phyloP scores from a whole-genome alignment of 2,329 filamentous ascomycete species.

The Epichloe scottii region DNA sequence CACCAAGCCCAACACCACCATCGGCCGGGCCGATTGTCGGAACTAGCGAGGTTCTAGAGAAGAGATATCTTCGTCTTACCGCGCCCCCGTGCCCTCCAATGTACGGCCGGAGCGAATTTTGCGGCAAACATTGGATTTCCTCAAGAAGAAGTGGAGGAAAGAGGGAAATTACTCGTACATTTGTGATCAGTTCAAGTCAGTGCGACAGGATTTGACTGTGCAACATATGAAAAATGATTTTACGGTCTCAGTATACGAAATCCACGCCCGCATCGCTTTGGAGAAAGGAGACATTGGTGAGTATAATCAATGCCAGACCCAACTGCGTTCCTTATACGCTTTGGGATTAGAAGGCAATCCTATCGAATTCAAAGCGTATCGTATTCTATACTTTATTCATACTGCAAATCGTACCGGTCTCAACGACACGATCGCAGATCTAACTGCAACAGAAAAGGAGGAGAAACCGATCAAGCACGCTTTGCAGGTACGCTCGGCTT shows the following conservation, averaged over 20 bases:
- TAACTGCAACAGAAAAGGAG: conserved; percentile 93
- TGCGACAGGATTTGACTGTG: conserved; percentile 95
- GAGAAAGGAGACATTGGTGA: conserved; percentile 99
- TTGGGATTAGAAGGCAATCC: conserved; percentile 78
- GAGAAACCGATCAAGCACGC: conserved; percentile 80
- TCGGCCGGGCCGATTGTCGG: conserved; percentile 67
- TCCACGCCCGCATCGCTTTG: conserved; percentile 90
- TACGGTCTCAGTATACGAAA: conserved; percentile 92
- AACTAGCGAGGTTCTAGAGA: conserved; percentile 73
- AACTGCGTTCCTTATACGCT: conserved; percentile 82
- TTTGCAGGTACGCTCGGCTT: conserved; percentile 75
- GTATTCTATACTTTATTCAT: conserved; percentile 98
- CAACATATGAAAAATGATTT: conserved; percentile 96
- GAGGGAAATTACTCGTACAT: conserved; percentile 95
- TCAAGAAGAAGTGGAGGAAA: conserved; percentile 90
- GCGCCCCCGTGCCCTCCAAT: conserved; percentile 72
- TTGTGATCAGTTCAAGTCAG: conserved; percentile 97
- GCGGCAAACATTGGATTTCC: conserved; percentile 69
- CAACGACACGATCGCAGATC: conserved; percentile 96
- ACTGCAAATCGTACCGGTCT: conserved; percentile 96
- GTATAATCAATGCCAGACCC: conserved; percentile 99
- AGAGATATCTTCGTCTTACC: conserved; percentile 88
- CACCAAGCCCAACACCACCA: conserved; percentile 44
- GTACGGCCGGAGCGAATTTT: conserved; percentile 76
- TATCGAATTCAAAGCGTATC: conserved; percentile 96